These are phyloP conservation scores for Hyaloscypha hepaticicola DNA, from an alignment of 495 filamentous ascomycete species.

Conservation along the genomic window DNA sequence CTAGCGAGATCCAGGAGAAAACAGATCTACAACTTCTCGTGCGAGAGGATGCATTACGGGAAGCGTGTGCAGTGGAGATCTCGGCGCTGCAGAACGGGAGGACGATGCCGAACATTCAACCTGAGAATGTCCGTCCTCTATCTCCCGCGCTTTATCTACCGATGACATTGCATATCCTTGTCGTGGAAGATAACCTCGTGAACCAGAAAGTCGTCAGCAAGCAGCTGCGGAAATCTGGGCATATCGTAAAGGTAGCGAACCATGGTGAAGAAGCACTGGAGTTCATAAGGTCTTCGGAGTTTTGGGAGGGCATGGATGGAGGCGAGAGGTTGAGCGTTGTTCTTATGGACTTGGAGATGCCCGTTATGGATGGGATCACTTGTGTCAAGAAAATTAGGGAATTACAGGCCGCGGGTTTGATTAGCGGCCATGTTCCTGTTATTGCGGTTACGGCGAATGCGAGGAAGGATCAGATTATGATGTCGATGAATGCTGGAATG, in stretches of 20 bases:
- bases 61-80: slow-evolving; percentile 16
- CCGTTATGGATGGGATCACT: slow-evolving; percentile 78
- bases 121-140: not conserved
- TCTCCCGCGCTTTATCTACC: not conserved
- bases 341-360: slow-evolving; percentile 91
- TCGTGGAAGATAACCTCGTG: slow-evolving; percentile 83
- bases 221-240: slow-evolving; percentile 66
- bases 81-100: slow-evolving; percentile 2
- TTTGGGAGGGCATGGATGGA: slow-evolving; percentile 38
- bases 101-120: not conserved
- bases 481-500: slow-evolving; percentile 50
- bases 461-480: slow-evolving; percentile 61
- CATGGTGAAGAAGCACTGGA: slow-evolving; percentile 74
- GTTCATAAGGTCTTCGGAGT: slow-evolving; percentile 44
- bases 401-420: slow-evolving; percentile 53
- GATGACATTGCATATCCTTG: slow-evolving; percentile 43
- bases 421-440: slow-evolving; percentile 65
- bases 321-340: slow-evolving; percentile 55
- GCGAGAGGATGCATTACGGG: slow-evolving; percentile 19
- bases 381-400: slow-evolving; percentile 69
- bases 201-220: slow-evolving; percentile 71
- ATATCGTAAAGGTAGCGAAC: slow-evolving; percentile 66
- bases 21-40: slow-evolving; percentile 13
- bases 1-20: not conserved
- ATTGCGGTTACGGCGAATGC: slow-evolving; percentile 82